Conservation (phyloP, 768 basidiomycete genomes). For the Ramaria rubella region DNA sequence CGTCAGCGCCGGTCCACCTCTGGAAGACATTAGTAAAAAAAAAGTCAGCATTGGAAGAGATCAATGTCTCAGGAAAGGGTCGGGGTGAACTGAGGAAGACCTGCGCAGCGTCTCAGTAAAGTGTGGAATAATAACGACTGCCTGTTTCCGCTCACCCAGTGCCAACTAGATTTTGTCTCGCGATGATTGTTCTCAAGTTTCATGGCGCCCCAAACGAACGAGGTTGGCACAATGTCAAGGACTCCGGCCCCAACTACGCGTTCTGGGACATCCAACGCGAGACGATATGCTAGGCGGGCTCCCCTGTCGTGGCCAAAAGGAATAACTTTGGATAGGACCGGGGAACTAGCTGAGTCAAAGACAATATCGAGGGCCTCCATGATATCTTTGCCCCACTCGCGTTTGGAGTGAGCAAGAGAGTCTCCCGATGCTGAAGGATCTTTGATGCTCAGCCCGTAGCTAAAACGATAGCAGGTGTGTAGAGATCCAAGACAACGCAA, state of each 20-base stretch:
- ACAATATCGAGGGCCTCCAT: constrained; percentile 11
- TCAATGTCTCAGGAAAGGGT: constrained; percentile 17
- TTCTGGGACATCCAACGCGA: constrained; percentile 16
- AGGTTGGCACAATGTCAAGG: constrained; percentile 17
- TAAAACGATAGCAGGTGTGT: not conserved
- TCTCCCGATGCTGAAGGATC: constrained; percentile 9
- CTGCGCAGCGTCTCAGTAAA: not conserved
- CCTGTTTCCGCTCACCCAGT: constrained; percentile 11
- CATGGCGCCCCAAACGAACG: constrained; percentile 16
- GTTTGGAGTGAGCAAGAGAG: constrained; percentile 13
- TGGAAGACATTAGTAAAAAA: constrained; percentile 12
- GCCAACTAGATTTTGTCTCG: constrained; percentile 13
- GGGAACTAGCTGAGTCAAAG: not conserved
- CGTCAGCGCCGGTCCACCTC: constrained; percentile 11
- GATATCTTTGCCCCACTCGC: constrained; percentile 16
- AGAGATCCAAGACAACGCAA: not conserved
- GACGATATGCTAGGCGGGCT: constrained; percentile 14
- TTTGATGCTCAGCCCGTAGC: constrained; percentile 15
- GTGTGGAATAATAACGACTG: not conserved
- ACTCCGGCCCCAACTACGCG: constrained; percentile 14
- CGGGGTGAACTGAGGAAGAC: constrained; percentile 15
- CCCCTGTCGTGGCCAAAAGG: constrained; percentile 18
- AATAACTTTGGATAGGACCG: constrained; percentile 10
- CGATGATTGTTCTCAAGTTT: constrained; percentile 12
- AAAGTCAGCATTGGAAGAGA: constrained; percentile 7